phyloP scores from a whole-genome alignment of 805 yeast species.

The Metschnikowia dekortorum region DNA sequence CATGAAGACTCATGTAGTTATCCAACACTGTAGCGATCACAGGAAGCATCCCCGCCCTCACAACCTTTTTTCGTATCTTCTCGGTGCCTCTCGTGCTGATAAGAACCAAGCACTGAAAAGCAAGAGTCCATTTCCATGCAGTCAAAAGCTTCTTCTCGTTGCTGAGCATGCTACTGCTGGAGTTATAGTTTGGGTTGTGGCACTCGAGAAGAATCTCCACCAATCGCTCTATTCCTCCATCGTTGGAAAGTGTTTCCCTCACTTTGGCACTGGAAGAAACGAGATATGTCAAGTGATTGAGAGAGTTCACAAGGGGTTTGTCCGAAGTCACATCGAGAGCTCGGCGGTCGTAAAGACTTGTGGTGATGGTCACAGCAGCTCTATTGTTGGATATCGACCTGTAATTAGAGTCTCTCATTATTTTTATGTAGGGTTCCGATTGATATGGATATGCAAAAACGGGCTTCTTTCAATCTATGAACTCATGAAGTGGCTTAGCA shows the following conservation, averaged over 20 bases:
- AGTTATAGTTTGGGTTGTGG: constrained; percentile 35
- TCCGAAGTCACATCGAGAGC: constrained; percentile 89
- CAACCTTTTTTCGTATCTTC: constrained; percentile 75
- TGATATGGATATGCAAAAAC: not conserved
- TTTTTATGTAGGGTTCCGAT: not conserved
- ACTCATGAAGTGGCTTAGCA: not conserved
- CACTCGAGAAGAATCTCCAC: constrained; percentile 85
- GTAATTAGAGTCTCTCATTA: constrained; percentile 80
- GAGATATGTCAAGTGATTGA: constrained; percentile 83
- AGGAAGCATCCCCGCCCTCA: constrained; percentile 88
- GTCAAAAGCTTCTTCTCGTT: constrained; percentile 49
- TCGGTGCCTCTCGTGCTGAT: constrained; percentile 94
- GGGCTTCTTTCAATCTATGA: not conserved
- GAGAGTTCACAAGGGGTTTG: constrained; percentile 84
- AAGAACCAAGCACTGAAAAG: constrained; percentile 86
- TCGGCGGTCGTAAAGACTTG: constrained; percentile 84
- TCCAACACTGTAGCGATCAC: constrained; percentile 88
- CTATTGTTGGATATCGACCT: constrained; percentile 71
- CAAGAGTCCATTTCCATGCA: constrained; percentile 98
- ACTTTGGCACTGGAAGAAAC: constrained; percentile 85
- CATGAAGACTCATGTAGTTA: constrained; percentile 58
- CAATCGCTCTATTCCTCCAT: constrained; percentile 89
- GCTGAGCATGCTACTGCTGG: constrained; percentile 29
- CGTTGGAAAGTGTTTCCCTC: constrained; percentile 80
- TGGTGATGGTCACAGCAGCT: constrained; percentile 89